Conservation (phyloP, 2,329 filamentous ascomycete genomes). For the Botrytis paeoniae region DNA sequence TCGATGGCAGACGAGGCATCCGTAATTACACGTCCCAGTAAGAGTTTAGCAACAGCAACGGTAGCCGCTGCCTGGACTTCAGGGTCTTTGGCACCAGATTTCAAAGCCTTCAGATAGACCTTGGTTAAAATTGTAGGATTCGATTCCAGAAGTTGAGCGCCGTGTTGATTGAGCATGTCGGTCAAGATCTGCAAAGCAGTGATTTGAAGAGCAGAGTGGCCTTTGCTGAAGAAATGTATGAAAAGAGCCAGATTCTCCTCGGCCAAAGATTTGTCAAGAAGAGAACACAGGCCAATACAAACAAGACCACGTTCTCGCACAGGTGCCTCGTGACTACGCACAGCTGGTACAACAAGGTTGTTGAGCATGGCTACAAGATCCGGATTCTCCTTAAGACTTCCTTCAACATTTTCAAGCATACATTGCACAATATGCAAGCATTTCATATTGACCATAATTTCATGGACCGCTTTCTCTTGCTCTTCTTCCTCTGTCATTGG, state of each 20-base stretch:
- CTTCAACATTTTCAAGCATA: conserved; percentile 91
- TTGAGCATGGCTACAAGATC: conserved; percentile 98
- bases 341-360: conserved; percentile 91
- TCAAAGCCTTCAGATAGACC: conserved; percentile 79
- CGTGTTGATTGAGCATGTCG: conserved; percentile 88
- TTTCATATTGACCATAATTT: conserved; percentile 98
- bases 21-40: conserved; percentile 75
- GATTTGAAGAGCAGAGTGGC: conserved; percentile 83
- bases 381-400: conserved; percentile 82
- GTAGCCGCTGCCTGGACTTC: conserved; percentile 80
- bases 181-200: conserved; percentile 89
- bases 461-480: conserved; percentile 73
- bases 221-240: conserved; percentile 93
- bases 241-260: conserved; percentile 91
- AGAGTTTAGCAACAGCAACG: conserved; percentile 78
- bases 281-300: conserved; percentile 84
- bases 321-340: conserved; percentile 87
- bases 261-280: conserved; percentile 87
- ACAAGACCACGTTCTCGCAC: conserved; percentile 87
- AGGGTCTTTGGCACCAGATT: conserved; percentile 63
- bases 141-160: conserved; percentile 67
- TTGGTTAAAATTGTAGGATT: conserved; percentile 69
- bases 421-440: conserved; percentile 96
- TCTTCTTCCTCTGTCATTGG: conserved; percentile 62
- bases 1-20: conserved; percentile 58